Evolutionary conservation across 1,284 basidiomycete genomes (phyloP).

Genomic region (Puccinia horiana): DNA sequence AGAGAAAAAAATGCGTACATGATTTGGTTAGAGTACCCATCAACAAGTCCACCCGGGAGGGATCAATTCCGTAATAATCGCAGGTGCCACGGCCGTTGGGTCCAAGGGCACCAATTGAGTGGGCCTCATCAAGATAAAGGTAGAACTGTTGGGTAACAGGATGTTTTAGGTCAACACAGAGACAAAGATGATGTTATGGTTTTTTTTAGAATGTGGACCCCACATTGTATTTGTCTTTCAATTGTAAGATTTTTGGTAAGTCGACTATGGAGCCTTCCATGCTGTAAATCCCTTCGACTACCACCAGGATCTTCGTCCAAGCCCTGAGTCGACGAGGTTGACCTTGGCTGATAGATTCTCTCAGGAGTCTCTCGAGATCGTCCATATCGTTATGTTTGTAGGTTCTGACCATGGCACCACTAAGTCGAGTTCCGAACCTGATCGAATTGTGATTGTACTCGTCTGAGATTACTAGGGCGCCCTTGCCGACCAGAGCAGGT

Average conservation of each 20-base stretch:
- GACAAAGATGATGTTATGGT: not conserved
- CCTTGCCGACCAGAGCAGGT: slow-evolving; percentile 57
- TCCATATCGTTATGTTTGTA: slow-evolving; percentile 59
- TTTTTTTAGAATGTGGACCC: not conserved
- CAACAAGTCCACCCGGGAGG: slow-evolving; percentile 80
- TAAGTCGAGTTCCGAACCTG: slow-evolving; percentile 58
- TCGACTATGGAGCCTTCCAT: slow-evolving; percentile 59
- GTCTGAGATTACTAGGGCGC: slow-evolving; percentile 59
- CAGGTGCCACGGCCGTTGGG: slow-evolving; percentile 89
- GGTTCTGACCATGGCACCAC: slow-evolving; percentile 57
- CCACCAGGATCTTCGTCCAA: slow-evolving; percentile 58
- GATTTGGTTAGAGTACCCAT: slow-evolving; percentile 98
- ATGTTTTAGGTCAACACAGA: too few species aligned
- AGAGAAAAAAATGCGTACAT: slow-evolving; percentile 62
- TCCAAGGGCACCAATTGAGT: slow-evolving; percentile 93
- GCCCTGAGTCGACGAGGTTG: slow-evolving; percentile 59
- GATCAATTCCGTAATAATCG: slow-evolving; percentile 90
- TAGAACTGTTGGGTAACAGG: slow-evolving; percentile 70
- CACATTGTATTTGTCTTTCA: slow-evolving; percentile 58
- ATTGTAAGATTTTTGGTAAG: slow-evolving; percentile 56
- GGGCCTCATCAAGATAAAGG: slow-evolving; percentile 93
- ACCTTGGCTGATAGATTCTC: slow-evolving; percentile 59
- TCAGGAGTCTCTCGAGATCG: slow-evolving; percentile 57
- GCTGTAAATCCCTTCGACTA: slow-evolving; percentile 59
- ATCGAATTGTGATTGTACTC: slow-evolving; percentile 59